Base-by-base conservation (phyloP, 306 rosid species). In the Canavalia ensiformis region DNA sequence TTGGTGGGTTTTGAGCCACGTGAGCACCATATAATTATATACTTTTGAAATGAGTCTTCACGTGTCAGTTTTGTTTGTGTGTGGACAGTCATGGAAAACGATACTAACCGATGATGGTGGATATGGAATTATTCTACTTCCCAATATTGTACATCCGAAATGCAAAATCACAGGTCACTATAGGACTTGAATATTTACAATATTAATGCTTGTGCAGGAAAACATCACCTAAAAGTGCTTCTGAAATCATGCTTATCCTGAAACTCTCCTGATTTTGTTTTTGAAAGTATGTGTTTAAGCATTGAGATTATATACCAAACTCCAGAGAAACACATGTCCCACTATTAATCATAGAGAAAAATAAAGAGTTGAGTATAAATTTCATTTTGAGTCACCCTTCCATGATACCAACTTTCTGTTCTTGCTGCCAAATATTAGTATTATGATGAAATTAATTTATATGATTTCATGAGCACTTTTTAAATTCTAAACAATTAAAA, bases 61-160 rank as follows among this genome's bases (percentile, higher is more conserved):
- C 59, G 72, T 78, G 84, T 73, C 73, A 57, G 11, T 71, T 72
- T 70, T 60, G 75, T 72, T 55, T 33, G 63, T 9, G 56, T 39
- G 12, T 68, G 37, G 37, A 18, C 37, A 6, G 8, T 50, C 56
- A 63, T 52, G 58, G 39, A 13, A 72, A 64, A 31, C 11, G 66
- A 75, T 67, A 31, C 55, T 75, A 77, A 45, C 83, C 81, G 63
- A 79, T 82, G 84, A 90, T 72, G 42, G 89, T 89, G 90, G 89
- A 73, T 33, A n/a, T 45, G 76, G 72, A 77, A 75, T 42, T 59
- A 79, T 81, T 85, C 67, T 25, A 55, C 55, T 10, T 68, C n/a
- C 39, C 46, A 68, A 78, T 49, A 62, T 49, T 77, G 47, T 67
- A n/a, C 47, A n/a, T 6, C 50, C 51, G 57, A 72, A 25, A 45